Evolutionary conservation across 345 rosid genomes (phyloP).

Genomic region (Eucalyptus melliodora): DNA sequence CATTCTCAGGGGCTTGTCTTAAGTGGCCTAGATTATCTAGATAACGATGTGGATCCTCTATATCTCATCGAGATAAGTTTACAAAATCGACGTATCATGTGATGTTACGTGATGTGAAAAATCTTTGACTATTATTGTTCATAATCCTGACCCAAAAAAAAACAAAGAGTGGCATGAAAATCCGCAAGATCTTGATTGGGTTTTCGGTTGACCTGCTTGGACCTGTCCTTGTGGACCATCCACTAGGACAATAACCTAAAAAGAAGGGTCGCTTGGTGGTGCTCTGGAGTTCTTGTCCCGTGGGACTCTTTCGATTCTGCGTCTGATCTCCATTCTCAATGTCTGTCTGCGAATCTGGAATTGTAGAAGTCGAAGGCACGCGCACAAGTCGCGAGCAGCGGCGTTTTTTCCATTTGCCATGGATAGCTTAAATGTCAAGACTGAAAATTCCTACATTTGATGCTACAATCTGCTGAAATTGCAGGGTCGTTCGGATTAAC

Average conservation of each 20-base stretch:
- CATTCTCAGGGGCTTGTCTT: rapidly evolving
- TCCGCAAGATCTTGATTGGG: not conserved
- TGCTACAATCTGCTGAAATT: no score
- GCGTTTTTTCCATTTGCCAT: not conserved
- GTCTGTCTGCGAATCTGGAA: not conserved
- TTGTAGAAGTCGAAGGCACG: not conserved
- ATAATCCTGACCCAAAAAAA: not conserved
- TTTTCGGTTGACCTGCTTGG: not conserved
- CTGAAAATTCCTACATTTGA: no score
- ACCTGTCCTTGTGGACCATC: not conserved
- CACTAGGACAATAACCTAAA: not conserved
- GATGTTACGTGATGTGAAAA: rapidly evolving
- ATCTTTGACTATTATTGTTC: not conserved
- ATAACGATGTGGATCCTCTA: not conserved
- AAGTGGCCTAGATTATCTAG: not conserved
- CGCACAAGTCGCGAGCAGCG: not conserved
- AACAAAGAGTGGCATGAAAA: not conserved
- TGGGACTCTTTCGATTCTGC: not conserved
- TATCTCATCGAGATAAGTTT: not conserved
- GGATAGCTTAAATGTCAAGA: not conserved
- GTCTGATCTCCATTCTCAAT: not conserved
- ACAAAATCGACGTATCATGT: rapidly evolving
- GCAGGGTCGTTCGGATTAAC: no score
- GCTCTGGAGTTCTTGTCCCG: not conserved
- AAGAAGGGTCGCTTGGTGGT: not conserved